Conservation (phyloP, 768 basidiomycete species). For the Lactifluus rugatus region DNA sequence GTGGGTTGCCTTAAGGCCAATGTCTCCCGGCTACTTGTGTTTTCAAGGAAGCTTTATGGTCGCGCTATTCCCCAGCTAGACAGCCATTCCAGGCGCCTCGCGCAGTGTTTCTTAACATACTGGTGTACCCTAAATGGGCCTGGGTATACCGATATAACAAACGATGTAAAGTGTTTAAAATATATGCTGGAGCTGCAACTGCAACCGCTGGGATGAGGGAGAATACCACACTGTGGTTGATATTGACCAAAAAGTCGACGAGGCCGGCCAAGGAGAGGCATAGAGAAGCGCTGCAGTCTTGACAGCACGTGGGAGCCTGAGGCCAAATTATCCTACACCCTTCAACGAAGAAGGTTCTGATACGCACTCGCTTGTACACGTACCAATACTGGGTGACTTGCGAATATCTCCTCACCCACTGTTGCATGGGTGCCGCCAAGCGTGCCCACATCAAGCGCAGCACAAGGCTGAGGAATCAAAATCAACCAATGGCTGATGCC, state of each 20-base stretch:
- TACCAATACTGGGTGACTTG: slow-evolving; percentile 10
- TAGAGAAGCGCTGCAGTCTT: slow-evolving; percentile 15
- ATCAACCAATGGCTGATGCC: slow-evolving; percentile 10
- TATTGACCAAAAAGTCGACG: slow-evolving; percentile 10
- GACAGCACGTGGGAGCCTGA: slow-evolving; percentile 12
- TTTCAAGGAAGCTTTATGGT: no score
- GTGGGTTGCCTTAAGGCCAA: no score
- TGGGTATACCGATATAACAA: no score
- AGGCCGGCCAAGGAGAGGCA: slow-evolving; percentile 19
- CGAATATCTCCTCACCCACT: slow-evolving; percentile 17
- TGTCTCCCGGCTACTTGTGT: no score
- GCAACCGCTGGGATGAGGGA: slow-evolving; percentile 8
- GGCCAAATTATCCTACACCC: slow-evolving; percentile 13
- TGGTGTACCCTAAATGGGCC: no score
- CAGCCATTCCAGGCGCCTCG: no score
- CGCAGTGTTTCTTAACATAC: no score
- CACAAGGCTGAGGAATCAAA: slow-evolving; percentile 17
- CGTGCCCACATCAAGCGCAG: slow-evolving; percentile 17
- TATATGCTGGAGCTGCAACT: slow-evolving; percentile 1
- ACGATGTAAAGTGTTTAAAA: slow-evolving; percentile 4
- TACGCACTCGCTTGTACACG: slow-evolving; percentile 14
- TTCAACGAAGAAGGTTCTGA: slow-evolving; percentile 15
- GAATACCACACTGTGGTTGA: slow-evolving; percentile 7
- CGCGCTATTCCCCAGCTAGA: no score
- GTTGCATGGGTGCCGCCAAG: slow-evolving; percentile 18